phyloP scores from a whole-genome alignment of 768 basidiomycete species.

The Amylocystis lapponica region DNA sequence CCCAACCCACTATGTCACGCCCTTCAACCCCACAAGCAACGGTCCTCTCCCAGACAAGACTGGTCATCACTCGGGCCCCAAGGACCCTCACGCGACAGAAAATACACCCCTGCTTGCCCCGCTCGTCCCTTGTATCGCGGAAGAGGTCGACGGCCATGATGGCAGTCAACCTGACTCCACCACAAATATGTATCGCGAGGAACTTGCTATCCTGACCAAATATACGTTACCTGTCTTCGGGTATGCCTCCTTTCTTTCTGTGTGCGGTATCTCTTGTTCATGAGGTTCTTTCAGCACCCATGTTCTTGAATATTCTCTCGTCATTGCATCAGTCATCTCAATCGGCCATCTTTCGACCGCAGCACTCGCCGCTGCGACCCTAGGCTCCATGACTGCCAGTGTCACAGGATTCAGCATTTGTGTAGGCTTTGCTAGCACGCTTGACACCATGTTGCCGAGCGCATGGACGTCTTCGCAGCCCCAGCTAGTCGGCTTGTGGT shows the following conservation, averaged over 20 bases:
- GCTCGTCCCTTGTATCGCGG: constrained; percentile 51
- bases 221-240: constrained; percentile 71
- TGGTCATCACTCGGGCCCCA: constrained; percentile 17
- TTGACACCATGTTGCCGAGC: constrained; percentile 91
- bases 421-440: constrained; percentile 74
- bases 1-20: constrained; percentile 31
- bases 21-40: constrained; percentile 32
- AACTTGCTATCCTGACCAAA: constrained; percentile 48
- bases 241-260: constrained; percentile 33
- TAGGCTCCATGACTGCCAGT: constrained; percentile 43
- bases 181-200: constrained; percentile 46
- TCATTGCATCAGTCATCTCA: constrained; percentile 76
- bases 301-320: constrained; percentile 79
- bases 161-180: constrained; percentile 24
- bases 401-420: constrained; percentile 75
- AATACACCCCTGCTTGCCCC: constrained; percentile 55
- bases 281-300: constrained; percentile 49
- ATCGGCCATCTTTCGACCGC: constrained; percentile 90
- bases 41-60: constrained; percentile 20
- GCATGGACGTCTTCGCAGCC: constrained; percentile 92
- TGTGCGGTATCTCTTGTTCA: neutral
- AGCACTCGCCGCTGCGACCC: constrained; percentile 70
- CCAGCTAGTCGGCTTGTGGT: constrained; percentile 82
- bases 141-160: constrained; percentile 35
- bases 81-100: constrained; percentile 31